A percentile compares a stretch with the other conserved stretches of the same genome.
Evolutionary conservation across 495 filamentous ascomycete species (phyloP).

Genomic region (Xylaria intraflava): DNA sequence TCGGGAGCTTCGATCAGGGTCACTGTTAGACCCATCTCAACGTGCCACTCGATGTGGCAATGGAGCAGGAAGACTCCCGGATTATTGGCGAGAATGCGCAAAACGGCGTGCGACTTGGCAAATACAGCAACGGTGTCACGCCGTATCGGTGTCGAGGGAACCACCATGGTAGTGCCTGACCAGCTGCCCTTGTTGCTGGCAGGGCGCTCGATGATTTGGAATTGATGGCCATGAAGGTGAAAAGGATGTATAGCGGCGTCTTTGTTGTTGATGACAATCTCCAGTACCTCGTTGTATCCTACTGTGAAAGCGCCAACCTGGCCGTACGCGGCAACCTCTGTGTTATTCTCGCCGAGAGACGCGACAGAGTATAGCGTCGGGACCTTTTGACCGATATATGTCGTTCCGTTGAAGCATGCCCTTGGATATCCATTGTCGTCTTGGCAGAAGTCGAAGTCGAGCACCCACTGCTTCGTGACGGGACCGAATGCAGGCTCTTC

Average conservation of each 20-base stretch:
- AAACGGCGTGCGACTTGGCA: constrained; percentile 48
- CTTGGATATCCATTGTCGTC: constrained; percentile 58
- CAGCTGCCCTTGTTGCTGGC: constrained; percentile 34
- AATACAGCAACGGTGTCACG: constrained; percentile 53
- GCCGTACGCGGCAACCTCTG: constrained; percentile 65
- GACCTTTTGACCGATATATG: constrained; percentile 67
- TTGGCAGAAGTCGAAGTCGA: constrained; percentile 56
- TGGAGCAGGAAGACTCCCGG: constrained; percentile 78
- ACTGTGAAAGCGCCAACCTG: constrained; percentile 62
- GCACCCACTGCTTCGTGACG: constrained; percentile 46
- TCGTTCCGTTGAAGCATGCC: constrained; percentile 70
- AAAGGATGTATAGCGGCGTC: constrained; percentile 55
- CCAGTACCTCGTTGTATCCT: constrained; percentile 57
- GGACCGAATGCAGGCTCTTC: constrained; percentile 37
- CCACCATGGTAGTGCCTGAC: constrained; percentile 23
- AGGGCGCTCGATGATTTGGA: constrained; percentile 60
- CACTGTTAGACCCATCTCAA: constrained; percentile 62
- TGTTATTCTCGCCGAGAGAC: constrained; percentile 53
- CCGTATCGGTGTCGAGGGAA: constrained; percentile 42
- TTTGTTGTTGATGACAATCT: constrained; percentile 75
- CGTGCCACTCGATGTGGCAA: constrained; percentile 79
- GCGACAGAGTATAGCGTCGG: constrained; percentile 72
- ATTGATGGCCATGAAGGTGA: constrained; percentile 67
- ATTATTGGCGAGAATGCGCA: constrained; percentile 58
- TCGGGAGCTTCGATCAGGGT: constrained; percentile 66